Evolutionary conservation across 106 monocot genomes (phyloP), one percentile per base, ranked within the genome.

Genomic region (Xerophyta viscosa): DNA sequence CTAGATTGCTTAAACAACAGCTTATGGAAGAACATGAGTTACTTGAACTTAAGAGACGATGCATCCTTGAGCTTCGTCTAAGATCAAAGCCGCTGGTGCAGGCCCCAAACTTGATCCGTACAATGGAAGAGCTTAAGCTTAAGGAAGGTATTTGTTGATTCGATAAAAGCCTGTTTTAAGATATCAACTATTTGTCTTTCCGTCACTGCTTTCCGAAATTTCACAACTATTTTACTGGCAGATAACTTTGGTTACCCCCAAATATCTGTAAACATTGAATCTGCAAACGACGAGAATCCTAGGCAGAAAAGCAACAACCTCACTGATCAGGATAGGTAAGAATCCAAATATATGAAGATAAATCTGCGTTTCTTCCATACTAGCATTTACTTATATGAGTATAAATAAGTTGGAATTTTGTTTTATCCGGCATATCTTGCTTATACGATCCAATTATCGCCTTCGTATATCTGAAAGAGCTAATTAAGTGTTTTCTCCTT

Each of bases 31-130:
- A 85, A 50, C 61, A 48, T 25, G 66, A 80, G 7, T 48, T 49
- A 29, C 53, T 75, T 19, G 79, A 65, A 50, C n/a, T 72, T n/a
- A 55, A 72, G 63, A 75, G 63, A 37, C 65, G 39, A 22, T 72
- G 48, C 23, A 39, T 80, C 6, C 65, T 65, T 28, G 73, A 77
- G 23, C 23, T 76, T 36, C 65, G 60, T 4, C 26, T 80, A 11
- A 27, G 42, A 3, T 46, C 75, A 7, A 68, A 69, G 20, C 31
- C 50, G 9, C 42, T 52, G n/a, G 49, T 18, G 20, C 62, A 48
- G 14, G 54, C 43, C 17, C 33, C 66, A 11, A 29, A 36, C 29
- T 26, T 52, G 3, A 28, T 24, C 63, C 63, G 19, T 44, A 54
- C 37, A 23, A 36, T 48, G 13, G 60, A 71, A 24, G 63, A 67